A percentile compares a stretch with the other conserved stretches of the same genome.
phyloP scores from a whole-genome alignment of 371 early-diverging fungal genomes.

The Saksenaea vasiformis region DNA sequence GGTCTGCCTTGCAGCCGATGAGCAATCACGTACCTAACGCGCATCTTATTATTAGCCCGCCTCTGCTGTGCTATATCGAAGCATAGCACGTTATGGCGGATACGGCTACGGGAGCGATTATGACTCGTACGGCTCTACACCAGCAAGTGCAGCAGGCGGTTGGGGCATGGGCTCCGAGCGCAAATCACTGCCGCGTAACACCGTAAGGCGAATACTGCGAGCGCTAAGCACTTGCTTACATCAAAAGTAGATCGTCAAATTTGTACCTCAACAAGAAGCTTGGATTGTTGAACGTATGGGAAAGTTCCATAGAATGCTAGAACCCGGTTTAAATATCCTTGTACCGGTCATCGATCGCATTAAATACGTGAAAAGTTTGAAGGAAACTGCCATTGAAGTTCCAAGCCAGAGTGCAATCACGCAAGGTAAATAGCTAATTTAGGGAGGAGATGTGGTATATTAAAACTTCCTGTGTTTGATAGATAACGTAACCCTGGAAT shows the following conservation, averaged over 20 bases:
- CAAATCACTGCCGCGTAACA: slow-evolving; percentile 54
- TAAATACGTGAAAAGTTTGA: slow-evolving; percentile 91
- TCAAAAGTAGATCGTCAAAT: slow-evolving; percentile 74
- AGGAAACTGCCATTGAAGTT: slow-evolving; percentile 94
- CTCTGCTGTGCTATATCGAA: neutral
- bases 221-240: neutral
- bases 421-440: slow-evolving; percentile 56
- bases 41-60: neutral
- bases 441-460: too few species aligned
- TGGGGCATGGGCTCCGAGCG: slow-evolving; percentile 40
- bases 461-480: neutral
- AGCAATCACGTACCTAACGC: neutral
- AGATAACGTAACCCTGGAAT: slow-evolving; percentile 95
- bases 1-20: neutral
- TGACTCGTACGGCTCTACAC: slow-evolving; percentile 28
- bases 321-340: slow-evolving; percentile 90
- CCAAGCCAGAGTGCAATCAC: slow-evolving; percentile 95
- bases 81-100: slow-evolving; percentile 30
- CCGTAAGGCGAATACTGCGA: slow-evolving; percentile 27
- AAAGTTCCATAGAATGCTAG: slow-evolving; percentile 81
- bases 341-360: slow-evolving; percentile 89
- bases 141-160: slow-evolving; percentile 17
- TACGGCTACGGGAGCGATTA: slow-evolving; percentile 44
- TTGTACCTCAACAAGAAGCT: slow-evolving; percentile 98
- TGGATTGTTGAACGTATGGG: slow-evolving; percentile 93